Conservation (phyloP, 441 rosid species). For the Aquilaria agallochum region DNA sequence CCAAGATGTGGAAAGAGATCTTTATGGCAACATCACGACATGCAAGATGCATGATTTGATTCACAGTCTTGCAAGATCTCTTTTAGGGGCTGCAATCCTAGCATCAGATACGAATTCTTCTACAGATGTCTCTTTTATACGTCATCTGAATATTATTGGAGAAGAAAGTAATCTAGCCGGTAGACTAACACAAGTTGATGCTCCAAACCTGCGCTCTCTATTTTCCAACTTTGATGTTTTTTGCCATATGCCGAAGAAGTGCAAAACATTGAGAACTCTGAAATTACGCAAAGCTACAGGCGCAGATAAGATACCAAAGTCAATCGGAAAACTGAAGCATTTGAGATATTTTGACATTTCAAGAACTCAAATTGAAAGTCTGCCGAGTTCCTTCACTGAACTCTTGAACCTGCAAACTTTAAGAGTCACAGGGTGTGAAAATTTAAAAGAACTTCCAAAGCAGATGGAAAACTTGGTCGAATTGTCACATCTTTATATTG, state of each 20-base stretch:
- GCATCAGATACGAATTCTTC: background rate
- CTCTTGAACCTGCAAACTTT: constrained; percentile 4
- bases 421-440: background rate
- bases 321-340: constrained; percentile 12
- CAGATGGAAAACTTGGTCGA: background rate
- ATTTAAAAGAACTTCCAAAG: background rate
- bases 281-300: background rate
- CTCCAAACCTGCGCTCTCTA: background rate
- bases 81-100: background rate
- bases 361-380: background rate
- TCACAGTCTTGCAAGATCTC: constrained; percentile 7
- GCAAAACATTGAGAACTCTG: background rate
- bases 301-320: background rate
- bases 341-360: constrained; percentile 14
- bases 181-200: background rate
- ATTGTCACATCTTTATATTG: background rate
- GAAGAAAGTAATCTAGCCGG: background rate
- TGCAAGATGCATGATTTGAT: constrained; percentile 18
- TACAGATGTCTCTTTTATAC: background rate
- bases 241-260: background rate
- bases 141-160: background rate
- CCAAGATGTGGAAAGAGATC: constrained; percentile 9
- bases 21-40: background rate
- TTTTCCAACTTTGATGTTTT: background rate
- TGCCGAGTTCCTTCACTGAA: background rate